phyloP scores from a whole-genome alignment of 805 yeast genomes.

The Candida montana region DNA sequence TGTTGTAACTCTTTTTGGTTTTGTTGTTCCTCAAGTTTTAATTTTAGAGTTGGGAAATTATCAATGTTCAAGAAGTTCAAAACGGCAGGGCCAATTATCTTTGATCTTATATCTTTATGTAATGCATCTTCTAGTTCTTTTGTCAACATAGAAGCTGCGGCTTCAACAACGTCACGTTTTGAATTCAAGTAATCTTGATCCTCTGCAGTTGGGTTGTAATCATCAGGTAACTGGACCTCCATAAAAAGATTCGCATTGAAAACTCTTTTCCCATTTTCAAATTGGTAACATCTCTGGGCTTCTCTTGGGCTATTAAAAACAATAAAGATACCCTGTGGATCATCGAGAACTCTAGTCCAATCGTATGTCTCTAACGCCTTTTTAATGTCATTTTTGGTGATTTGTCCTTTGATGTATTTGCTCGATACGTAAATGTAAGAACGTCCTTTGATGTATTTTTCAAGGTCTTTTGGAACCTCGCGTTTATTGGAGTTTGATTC shows the following conservation, averaged over 20 bases:
- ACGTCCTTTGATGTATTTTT: slow-evolving; percentile 45
- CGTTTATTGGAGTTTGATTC: slow-evolving; percentile 3
- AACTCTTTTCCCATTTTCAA: slow-evolving; percentile 54
- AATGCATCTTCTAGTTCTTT: slow-evolving; percentile 61
- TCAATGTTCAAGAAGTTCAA: slow-evolving; percentile 55
- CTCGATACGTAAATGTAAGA: slow-evolving; percentile 54
- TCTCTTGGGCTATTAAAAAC: slow-evolving; percentile 58
- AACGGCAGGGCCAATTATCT: slow-evolving; percentile 65
- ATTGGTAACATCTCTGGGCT: slow-evolving; percentile 52
- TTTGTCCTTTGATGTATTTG: slow-evolving; percentile 33
- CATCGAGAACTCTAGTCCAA: slow-evolving; percentile 62
- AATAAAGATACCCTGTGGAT: slow-evolving; percentile 60
- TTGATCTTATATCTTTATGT: slow-evolving; percentile 66
- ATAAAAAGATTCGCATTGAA: slow-evolving; percentile 45
- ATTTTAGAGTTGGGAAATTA: slow-evolving; percentile 45
- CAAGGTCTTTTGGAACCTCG: slow-evolving; percentile 44
- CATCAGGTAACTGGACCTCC: slow-evolving; percentile 37
- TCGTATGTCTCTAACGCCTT: slow-evolving; percentile 51
- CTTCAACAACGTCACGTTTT: slow-evolving; percentile 41
- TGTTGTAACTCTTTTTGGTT: background rate
- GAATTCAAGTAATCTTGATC: slow-evolving; percentile 9
- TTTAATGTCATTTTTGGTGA: slow-evolving; percentile 54
- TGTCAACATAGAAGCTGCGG: slow-evolving; percentile 52
- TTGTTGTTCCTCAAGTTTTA: slow-evolving; percentile 23
- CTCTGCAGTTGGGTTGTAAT: slow-evolving; percentile 14